phyloP scores from a whole-genome alignment of 2,329 filamentous ascomycete species.

The Pseudogymnoascus sp. region DNA sequence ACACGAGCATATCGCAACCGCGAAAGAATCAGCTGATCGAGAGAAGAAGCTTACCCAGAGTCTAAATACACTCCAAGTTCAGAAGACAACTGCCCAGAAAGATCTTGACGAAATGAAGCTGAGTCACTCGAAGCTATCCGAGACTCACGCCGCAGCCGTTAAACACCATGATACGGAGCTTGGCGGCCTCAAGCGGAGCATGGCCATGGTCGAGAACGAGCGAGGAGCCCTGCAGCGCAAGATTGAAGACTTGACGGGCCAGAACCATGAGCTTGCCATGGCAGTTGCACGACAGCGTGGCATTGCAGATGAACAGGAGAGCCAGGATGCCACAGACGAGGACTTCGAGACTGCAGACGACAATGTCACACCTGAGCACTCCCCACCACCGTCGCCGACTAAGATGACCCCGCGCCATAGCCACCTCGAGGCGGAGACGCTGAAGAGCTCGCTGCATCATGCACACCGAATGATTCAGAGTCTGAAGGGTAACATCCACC shows the following conservation, averaged over 20 bases:
- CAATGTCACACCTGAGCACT: conserved; percentile 74
- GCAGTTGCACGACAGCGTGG: conserved; percentile 69
- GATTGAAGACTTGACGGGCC: conserved; percentile 76
- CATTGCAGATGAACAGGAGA: conserved; percentile 56
- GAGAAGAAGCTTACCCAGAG: conserved; percentile 73
- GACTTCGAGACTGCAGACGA: conserved; percentile 57
- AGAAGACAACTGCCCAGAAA: conserved; percentile 70
- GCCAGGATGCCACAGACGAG: conserved; percentile 51
- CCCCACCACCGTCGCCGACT: conserved; percentile 79
- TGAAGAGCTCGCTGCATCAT: conserved; percentile 89
- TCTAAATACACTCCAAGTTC: conserved; percentile 59
- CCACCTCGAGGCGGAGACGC: conserved; percentile 87
- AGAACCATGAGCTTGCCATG: conserved; percentile 85
- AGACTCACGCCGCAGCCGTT: conserved; percentile 67
- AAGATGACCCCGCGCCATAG: conserved; percentile 88
- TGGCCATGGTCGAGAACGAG: conserved; percentile 70
- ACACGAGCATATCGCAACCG: conserved; percentile 67
- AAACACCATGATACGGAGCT: conserved; percentile 88
- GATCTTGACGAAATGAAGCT: conserved; percentile 88
- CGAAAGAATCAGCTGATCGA: conserved; percentile 69
- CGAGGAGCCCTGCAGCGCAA: conserved; percentile 70
- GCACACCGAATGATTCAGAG: conserved; percentile 96
- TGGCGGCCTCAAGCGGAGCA: conserved; percentile 70
- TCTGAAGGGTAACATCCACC: conserved; percentile 86
- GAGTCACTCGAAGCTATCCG: conserved; percentile 65